These are phyloP conservation scores for Evernia prunastri DNA, from an alignment of 495 filamentous ascomycete species.

Conservation along the genomic window DNA sequence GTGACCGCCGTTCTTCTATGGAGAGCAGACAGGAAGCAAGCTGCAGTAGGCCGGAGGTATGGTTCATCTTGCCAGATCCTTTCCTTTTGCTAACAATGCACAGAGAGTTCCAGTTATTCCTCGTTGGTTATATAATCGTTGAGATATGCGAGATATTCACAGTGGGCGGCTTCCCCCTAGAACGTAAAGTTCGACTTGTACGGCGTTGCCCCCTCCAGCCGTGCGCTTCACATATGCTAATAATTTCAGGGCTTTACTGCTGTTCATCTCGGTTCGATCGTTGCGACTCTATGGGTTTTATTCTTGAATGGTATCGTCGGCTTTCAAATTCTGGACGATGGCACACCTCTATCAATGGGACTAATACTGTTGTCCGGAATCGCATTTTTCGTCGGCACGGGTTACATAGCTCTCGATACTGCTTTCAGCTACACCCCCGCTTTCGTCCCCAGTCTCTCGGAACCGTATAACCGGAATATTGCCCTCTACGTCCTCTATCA, in stretches of 20 bases:
- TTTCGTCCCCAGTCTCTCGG: conserved; percentile 52
- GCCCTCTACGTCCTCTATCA: conserved; percentile 92
- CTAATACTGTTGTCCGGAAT: conserved; percentile 63
- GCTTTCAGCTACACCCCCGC: conserved; percentile 77
- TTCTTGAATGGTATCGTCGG: conserved; percentile 89
- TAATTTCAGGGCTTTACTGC: conserved; percentile 72
- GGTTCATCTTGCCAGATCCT: conserved; percentile 9
- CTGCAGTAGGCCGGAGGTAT: conserved; percentile 89
- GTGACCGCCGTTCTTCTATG: conserved; percentile 59
- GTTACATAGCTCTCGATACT: conserved; percentile 93
- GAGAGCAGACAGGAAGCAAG: conserved; percentile 84
- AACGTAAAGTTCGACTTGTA: conserved; percentile 59
- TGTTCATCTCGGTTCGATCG: conserved; percentile 85
- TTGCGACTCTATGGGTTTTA: conserved; percentile 83
- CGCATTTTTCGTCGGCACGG: conserved; percentile 78
- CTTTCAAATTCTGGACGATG: conserved; percentile 90
- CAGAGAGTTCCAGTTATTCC: conserved; percentile 95
- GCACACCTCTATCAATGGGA: conserved; percentile 74
- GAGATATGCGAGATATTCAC: conserved; percentile 96
- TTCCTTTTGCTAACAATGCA: conserved; percentile 10
- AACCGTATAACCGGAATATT: conserved; percentile 61
- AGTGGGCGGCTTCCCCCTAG: conserved; percentile 78
- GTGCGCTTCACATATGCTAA: conserved; percentile 10
- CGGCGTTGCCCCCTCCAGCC: conserved; percentile 25
- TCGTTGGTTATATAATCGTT: conserved; percentile 80